These are phyloP conservation scores for Kodamaea sp. DNA, from an alignment of 1,139 yeast species.

Conservation along the genomic window DNA sequence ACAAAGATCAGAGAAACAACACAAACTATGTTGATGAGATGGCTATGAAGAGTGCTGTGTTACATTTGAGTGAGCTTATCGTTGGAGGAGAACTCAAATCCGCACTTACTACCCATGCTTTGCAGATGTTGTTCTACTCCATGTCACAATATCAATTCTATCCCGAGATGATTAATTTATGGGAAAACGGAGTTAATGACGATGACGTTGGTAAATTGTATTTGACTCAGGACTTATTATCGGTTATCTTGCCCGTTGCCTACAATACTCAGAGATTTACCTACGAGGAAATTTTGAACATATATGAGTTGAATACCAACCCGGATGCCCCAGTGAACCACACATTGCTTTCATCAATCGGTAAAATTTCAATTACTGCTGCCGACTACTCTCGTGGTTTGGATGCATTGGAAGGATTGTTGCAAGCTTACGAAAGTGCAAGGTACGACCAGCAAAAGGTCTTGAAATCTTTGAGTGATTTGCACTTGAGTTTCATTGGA, in stretches of 20 bases:
- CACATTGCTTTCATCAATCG: conserved; percentile 37
- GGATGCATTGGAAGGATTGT: conserved; percentile 41
- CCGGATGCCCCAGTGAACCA: conserved; percentile 22
- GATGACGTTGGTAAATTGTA: conserved; percentile 28
- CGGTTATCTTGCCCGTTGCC: conserved; percentile 70
- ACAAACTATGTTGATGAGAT: conserved; percentile 31
- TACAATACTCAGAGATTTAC: conserved; percentile 60
- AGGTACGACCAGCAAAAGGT: conserved; percentile 18
- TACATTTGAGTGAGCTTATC: conserved; percentile 34
- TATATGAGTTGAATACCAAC: conserved; percentile 38
- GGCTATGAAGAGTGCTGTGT: conserved; percentile 34
- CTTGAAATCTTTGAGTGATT: conserved; percentile 46
- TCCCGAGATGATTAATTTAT: conserved; percentile 38
- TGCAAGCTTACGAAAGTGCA: conserved; percentile 27
- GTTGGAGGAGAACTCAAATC: conserved; percentile 30
- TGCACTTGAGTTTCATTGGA: conserved; percentile 80
- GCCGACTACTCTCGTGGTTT: conserved; percentile 44
- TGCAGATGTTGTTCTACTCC: conserved; percentile 28
- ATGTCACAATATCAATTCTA: conserved; percentile 39
- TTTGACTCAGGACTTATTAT: conserved; percentile 58
- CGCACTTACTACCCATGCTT: conserved; percentile 9
- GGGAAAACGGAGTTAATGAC: conserved; percentile 48
- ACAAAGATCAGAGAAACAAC: conserved; percentile 37
- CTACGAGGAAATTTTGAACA: conserved; percentile 53
- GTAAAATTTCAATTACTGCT: conserved; percentile 41